Base-by-base conservation (phyloP, 176 grass and related monocot genomes). In the Canna indica region DNA sequence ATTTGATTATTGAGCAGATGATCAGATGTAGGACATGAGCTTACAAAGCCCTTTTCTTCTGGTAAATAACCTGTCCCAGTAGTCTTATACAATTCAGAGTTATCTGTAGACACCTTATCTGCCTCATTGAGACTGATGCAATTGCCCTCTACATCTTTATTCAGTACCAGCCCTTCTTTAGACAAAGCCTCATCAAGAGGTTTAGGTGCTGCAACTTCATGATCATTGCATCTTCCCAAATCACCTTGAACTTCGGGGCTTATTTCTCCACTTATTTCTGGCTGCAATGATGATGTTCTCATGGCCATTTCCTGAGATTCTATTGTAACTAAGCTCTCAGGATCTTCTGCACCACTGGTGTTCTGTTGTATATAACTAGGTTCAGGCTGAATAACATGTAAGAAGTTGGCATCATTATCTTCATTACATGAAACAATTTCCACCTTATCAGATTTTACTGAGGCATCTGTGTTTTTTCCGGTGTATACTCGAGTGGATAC, bases 11-110 rank as follows among this genome's bases (percentile, higher is more conserved):
- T 69, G 9, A 76, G 11, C 36, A 57, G 62, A 32, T 59, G 48
- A 80, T 59, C 59, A 77, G 75, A 71, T 33, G 44, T 59, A 41
- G 5, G 35, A 0, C 31, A 29, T 22, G 63, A 33, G 39, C 24
- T 78, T 75, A 61, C 62, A 72, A 25, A 32, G 39, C 53, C 59
- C 59, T 59, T 71, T 73, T 74, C 76, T 45, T 91, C 62, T 52
- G 67, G 62, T 81, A 50, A 36, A 68, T 15, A 59, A 77, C 73
- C 27, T 18, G 22, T 24, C 56, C 59, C 26, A 33, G 69, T 80
- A 70, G 22, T 77, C 73, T 48, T 54, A 77, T 34, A 67, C 63
- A 24, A 50, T 58, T 17, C 65, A 78, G 36, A 29, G 59, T 7
- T 36, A 52, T 82, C 76, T 36, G 59, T 56, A 71, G 45, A 74